These are phyloP conservation scores for Lecanoromycetidae sp. DNA, from an alignment of 2,329 filamentous ascomycete genomes.

Conservation along the genomic window DNA sequence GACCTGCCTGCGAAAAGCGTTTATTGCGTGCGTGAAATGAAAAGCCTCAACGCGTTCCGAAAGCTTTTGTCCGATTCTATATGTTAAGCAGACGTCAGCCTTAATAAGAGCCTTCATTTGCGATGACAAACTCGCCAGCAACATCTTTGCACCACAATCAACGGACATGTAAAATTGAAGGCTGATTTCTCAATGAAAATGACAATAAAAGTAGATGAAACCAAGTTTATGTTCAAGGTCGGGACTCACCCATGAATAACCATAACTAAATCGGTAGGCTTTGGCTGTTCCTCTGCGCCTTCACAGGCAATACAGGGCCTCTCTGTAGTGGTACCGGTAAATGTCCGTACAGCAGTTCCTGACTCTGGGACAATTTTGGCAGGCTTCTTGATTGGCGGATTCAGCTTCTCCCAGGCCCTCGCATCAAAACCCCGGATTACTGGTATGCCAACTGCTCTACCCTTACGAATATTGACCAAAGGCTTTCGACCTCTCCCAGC, in stretches of 20 bases:
- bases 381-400: conserved; percentile 24
- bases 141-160: no score
- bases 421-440: conserved; percentile 85
- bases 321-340: conserved; percentile 5
- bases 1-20: conserved; percentile 71
- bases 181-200: background rate
- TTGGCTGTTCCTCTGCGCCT: conserved; percentile 50
- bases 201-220: background rate
- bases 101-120: no score
- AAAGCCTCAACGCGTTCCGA: conserved; percentile 91
- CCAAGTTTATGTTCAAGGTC: no score
- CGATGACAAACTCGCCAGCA: no score
- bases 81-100: no score
- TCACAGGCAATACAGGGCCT: conserved; percentile 46
- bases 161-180: no score
- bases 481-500: conserved; percentile 73
- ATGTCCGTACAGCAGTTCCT: conserved; percentile 19
- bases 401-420: conserved; percentile 53
- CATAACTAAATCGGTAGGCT: conserved; percentile 75
- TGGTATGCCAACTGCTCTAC: conserved; percentile 66
- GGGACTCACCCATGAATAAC: conserved; percentile 62
- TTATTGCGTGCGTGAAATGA: conserved; percentile 94
- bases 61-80: conserved; percentile 83
- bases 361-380: conserved; percentile 24
- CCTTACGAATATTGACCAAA: conserved; percentile 72